Conservation (phyloP, 371 early-diverging fungal species). For the Furculomyces boomerangus region DNA sequence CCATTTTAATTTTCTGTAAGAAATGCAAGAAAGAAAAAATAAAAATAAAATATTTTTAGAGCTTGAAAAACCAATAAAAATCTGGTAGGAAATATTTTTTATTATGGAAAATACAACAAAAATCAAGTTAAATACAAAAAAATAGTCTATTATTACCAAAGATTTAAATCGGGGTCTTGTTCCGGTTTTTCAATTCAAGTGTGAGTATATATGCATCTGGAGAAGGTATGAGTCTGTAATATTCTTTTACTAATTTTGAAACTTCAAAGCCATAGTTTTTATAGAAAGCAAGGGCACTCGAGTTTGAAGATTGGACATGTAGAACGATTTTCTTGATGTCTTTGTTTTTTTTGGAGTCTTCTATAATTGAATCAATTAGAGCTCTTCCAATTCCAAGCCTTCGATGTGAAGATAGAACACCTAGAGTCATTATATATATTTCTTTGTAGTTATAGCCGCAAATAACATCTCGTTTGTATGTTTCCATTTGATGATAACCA, state of each 20-base stretch:
- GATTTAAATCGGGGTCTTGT: no score
- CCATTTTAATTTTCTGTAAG: no score
- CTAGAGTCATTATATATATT: slow-evolving; percentile 88
- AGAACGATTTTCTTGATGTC: slow-evolving; percentile 24
- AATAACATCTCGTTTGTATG: not conserved
- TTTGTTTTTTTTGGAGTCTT: not conserved
- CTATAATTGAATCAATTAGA: not conserved
- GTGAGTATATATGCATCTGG: slow-evolving; percentile 57
- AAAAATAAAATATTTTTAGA: no score
- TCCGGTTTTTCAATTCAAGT: no score
- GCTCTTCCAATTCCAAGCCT: slow-evolving; percentile 50
- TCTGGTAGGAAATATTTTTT: no score
- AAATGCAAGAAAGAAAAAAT: no score
- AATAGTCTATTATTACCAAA: no score
- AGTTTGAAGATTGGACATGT: slow-evolving; percentile 83
- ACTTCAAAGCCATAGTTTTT: slow-evolving; percentile 60
- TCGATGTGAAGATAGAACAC: slow-evolving; percentile 76
- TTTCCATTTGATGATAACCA: not conserved
- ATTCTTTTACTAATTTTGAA: slow-evolving; percentile 43
- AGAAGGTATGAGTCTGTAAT: slow-evolving; percentile 72
- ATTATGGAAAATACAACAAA: no score
- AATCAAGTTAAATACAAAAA: no score
- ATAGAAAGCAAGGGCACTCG: slow-evolving; percentile 75
- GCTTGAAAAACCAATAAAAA: no score
- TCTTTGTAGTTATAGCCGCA: not conserved